These are phyloP conservation scores for Entomortierella chlamydospora DNA, from an alignment of 192 early-diverging fungal species.

Conservation along the genomic window DNA sequence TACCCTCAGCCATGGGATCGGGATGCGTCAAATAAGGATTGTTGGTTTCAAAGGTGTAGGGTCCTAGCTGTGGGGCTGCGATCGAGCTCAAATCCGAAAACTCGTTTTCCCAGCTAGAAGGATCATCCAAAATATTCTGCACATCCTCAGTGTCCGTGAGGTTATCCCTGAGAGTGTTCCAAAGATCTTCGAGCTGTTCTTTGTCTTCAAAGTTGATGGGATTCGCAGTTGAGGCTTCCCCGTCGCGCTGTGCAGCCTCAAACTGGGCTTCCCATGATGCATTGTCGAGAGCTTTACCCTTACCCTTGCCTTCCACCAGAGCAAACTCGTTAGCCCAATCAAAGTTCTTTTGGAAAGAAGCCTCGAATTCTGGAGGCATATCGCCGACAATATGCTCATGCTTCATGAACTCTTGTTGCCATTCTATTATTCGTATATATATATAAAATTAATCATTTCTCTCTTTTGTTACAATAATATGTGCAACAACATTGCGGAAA, in stretches of 20 bases:
- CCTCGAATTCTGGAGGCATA: slow-evolving; percentile 66
- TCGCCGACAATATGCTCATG: slow-evolving; percentile 56
- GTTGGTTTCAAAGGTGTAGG: slow-evolving; percentile 85
- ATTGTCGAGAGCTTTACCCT: slow-evolving; percentile 56
- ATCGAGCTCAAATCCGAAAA: slow-evolving; percentile 60
- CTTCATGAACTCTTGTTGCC: slow-evolving; percentile 66
- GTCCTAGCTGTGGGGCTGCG: slow-evolving; percentile 74
- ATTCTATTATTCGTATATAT: slow-evolving; percentile 29
- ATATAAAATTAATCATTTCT: neutral
- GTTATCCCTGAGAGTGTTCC: slow-evolving; percentile 62
- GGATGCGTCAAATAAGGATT: slow-evolving; percentile 78
- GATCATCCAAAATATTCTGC: slow-evolving; percentile 48
- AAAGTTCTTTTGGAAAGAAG: slow-evolving; percentile 68
- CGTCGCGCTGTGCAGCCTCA: slow-evolving; percentile 57
- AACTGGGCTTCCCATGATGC: slow-evolving; percentile 72
- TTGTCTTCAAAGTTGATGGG: slow-evolving; percentile 59
- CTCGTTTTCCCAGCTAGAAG: slow-evolving; percentile 43
- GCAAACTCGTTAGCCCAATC: slow-evolving; percentile 85
- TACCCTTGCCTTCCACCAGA: slow-evolving; percentile 70
- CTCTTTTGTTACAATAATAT: neutral
- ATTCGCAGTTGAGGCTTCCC: slow-evolving; percentile 50
- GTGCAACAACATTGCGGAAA: no score
- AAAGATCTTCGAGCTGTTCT: slow-evolving; percentile 63
- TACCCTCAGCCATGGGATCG: slow-evolving; percentile 71
- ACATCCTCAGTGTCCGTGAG: slow-evolving; percentile 36